Conservation (phyloP, 306 rosid species). For the Cicer cuneatum region DNA sequence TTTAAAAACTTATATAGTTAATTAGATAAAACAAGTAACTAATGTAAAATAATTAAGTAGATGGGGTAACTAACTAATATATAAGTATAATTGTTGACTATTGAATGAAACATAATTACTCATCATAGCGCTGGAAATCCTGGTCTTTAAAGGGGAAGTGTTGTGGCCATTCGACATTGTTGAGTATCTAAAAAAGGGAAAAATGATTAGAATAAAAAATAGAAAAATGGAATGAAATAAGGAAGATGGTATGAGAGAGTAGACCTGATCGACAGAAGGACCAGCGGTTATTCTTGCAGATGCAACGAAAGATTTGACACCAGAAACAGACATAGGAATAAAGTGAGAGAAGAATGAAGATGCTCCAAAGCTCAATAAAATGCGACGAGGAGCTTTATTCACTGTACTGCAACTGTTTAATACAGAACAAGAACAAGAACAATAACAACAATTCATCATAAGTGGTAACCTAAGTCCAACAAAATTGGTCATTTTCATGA, state of each 20-base stretch:
- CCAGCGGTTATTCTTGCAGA: conserved; percentile 57
- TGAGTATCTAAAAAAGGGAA: conserved; percentile 58
- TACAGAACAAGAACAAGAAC: not conserved
- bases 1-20: too few species aligned
- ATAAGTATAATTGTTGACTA: not conserved
- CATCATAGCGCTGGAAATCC: conserved; percentile 83
- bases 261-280: conserved; percentile 65
- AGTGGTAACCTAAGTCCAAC: conserved; percentile 51
- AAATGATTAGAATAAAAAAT: not conserved
- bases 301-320: conserved; percentile 63
- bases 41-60: too few species aligned
- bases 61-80: not conserved
- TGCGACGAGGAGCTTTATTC: conserved; percentile 61
- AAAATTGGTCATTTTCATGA: conserved; percentile 54
- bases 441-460: conserved; percentile 3
- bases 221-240: too few species aligned
- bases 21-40: too few species aligned
- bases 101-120: conserved; percentile 42
- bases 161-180: conserved; percentile 77
- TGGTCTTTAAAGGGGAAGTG: conserved; percentile 77
- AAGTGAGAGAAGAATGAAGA: conserved; percentile 60
- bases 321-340: conserved; percentile 51
- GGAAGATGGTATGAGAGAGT: too few species aligned
- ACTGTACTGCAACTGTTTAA: conserved; percentile 36
- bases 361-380: conserved; percentile 61